Evolutionary conservation across 2,329 filamentous ascomycete species (phyloP).

Genomic region (Aureobasidium vineae): DNA sequence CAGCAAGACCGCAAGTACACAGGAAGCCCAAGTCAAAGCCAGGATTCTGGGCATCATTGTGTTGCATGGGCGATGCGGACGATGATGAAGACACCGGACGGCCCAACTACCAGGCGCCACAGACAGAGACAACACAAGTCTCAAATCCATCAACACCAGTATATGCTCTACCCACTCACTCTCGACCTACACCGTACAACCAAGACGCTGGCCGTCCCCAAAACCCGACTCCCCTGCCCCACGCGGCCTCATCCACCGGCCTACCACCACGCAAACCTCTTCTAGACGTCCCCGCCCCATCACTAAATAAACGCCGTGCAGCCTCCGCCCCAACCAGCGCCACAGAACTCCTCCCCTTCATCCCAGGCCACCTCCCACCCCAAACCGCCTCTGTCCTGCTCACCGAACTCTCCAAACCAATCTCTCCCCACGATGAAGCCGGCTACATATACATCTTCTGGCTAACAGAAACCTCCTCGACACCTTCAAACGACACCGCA

Average conservation of each 20-base stretch:
- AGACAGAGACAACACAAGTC: constrained; percentile 19
- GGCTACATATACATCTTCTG: constrained; percentile 99
- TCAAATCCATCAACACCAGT: constrained; percentile 27
- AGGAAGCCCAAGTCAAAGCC: background rate
- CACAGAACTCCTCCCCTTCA: constrained; percentile 58
- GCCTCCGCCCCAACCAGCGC: constrained; percentile 16
- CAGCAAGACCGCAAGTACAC: background rate
- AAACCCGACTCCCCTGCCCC: constrained; percentile 1
- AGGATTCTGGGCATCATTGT: constrained; percentile 46
- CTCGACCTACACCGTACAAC: constrained; percentile 25
- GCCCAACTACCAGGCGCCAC: constrained; percentile 38
- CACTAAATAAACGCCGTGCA: constrained; percentile 32
- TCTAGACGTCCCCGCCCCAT: constrained; percentile 33
- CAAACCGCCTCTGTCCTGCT: constrained; percentile 68
- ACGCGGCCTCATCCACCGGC: constrained; percentile 27
- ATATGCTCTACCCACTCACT: constrained; percentile 14
- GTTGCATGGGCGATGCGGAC: constrained; percentile 41
- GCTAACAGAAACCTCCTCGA: constrained; percentile 68
- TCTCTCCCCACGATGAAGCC: constrained; percentile 71
- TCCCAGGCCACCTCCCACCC: constrained; percentile 66
- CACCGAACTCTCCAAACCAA: constrained; percentile 71
- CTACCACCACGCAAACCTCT: constrained; percentile 33
- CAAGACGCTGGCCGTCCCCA: constrained; percentile 17
- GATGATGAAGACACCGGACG: constrained; percentile 43
- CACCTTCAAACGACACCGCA: constrained; percentile 48